Evolutionary conservation across 345 rosid species (phyloP).

Genomic region (Gossypium arboreum): DNA sequence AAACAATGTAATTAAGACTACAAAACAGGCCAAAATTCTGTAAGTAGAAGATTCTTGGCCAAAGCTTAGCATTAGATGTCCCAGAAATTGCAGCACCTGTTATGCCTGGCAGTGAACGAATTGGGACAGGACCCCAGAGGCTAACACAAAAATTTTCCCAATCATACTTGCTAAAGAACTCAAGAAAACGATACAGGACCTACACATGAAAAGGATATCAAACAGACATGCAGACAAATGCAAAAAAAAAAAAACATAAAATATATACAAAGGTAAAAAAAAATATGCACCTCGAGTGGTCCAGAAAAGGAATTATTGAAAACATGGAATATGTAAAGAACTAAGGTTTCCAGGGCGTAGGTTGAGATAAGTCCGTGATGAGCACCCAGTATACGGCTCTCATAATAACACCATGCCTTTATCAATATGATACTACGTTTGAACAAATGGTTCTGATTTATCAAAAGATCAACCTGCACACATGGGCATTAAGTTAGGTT

Average conservation of each 20-base stretch:
- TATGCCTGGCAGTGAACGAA: constrained; percentile 75
- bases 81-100: constrained; percentile 48
- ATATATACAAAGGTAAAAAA: background rate
- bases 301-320: constrained; percentile 89
- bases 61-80: constrained; percentile 4
- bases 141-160: constrained; percentile 98
- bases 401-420: constrained; percentile 99
- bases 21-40: constrained; percentile 12
- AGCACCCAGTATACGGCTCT: constrained; percentile 98
- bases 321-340: constrained; percentile 95
- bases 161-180: constrained; percentile 98
- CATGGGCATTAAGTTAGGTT: constrained; percentile 14
- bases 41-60: constrained; percentile 4
- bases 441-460: constrained; percentile 80
- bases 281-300: constrained; percentile 80
- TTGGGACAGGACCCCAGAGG: constrained; percentile 95
- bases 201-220: constrained; percentile 31
- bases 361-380: constrained; percentile 99
- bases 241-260: constrained; percentile 13
- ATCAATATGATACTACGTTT: constrained; percentile 93
- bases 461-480: constrained; percentile 78
- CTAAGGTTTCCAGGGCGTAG: constrained; percentile 93
- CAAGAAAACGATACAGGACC: constrained; percentile 97
- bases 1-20: constrained; percentile 16
- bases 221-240: constrained; percentile 11